phyloP scores from a whole-genome alignment of 75 land plant genomes.

The Picea sitchensis region DNA sequence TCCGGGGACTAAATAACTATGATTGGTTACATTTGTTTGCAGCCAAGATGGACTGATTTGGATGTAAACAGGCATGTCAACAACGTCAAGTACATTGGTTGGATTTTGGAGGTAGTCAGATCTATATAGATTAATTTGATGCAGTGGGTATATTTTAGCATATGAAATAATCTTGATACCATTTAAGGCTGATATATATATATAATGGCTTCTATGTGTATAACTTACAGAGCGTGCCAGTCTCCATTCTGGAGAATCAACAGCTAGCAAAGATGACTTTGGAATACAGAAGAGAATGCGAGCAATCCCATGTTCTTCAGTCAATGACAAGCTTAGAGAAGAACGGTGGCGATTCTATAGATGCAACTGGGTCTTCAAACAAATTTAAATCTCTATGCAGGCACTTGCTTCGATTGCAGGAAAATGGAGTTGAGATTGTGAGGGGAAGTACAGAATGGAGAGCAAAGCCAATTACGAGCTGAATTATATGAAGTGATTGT shows the following conservation, averaged over 20 bases:
- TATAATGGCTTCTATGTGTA: background rate
- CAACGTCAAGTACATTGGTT: conserved; percentile 85
- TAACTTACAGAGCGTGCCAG: conserved; percentile 69
- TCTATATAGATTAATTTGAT: background rate
- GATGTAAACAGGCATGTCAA: conserved; percentile 87
- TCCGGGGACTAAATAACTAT: background rate
- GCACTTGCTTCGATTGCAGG: conserved; percentile 73
- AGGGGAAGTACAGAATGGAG: conserved; percentile 81
- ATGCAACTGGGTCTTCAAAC: conserved; percentile 8
- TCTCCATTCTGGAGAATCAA: conserved; percentile 45
- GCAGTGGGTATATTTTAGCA: background rate
- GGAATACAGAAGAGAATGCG: conserved; percentile 90
- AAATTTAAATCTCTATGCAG: background rate
- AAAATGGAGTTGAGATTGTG: conserved; percentile 55
- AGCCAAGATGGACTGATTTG: conserved; percentile 76
- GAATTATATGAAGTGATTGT: background rate
- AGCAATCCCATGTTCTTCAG: conserved; percentile 66
- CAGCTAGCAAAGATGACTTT: conserved; percentile 60
- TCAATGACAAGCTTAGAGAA: conserved; percentile 61
- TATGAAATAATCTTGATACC: background rate
- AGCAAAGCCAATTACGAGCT: conserved; percentile 24
- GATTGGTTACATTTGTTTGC: background rate
- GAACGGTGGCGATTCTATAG: conserved; percentile 9
- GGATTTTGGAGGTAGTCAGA: conserved; percentile 71
- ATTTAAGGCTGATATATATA: background rate